Conservation (phyloP, 495 filamentous ascomycete species). For the Penicillium cosmopolitanum region DNA sequence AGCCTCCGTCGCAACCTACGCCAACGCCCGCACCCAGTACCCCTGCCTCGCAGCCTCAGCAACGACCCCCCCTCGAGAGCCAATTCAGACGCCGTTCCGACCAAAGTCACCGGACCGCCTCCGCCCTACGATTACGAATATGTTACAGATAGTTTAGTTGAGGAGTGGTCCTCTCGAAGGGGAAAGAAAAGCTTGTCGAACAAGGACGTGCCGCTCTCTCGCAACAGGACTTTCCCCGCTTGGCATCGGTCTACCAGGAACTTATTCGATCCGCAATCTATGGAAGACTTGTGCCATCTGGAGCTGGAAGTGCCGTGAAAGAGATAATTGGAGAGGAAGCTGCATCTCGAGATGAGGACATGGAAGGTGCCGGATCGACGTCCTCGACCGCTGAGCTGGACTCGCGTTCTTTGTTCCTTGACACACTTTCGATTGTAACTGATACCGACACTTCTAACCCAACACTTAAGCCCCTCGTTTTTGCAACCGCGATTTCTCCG, state of each 20-base stretch:
- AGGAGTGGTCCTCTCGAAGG: conserved; percentile 54
- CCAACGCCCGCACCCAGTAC: conserved; percentile 35
- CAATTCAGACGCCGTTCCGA: conserved; percentile 20
- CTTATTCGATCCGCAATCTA: conserved; percentile 73
- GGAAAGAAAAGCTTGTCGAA: conserved; percentile 50
- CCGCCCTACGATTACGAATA: conserved; percentile 59
- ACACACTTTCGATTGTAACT: conserved; percentile 75
- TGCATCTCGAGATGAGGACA: conserved; percentile 43
- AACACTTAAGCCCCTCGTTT: conserved; percentile 57
- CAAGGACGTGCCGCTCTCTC: conserved; percentile 55
- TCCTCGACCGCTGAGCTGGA: conserved; percentile 51
- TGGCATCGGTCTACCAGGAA: conserved; percentile 82
- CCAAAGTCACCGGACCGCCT: conserved; percentile 27
- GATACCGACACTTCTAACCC: conserved; percentile 60
- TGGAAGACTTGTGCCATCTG: conserved; percentile 62
- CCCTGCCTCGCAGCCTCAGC: conserved; percentile 29
- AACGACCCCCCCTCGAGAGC: conserved; percentile 23
- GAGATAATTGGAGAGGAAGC: conserved; percentile 68
- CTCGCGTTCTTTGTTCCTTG: conserved; percentile 74
- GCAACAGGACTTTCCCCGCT: conserved; percentile 64
- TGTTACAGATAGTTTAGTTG: conserved; percentile 52
- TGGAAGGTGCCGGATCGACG: conserved; percentile 34
- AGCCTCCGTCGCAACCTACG: conserved; percentile 20
- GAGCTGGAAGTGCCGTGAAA: conserved; percentile 73
- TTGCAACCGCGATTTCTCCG: conserved; percentile 71